Conservation (phyloP, 441 rosid genomes). For the Erodium trifolium region DNA sequence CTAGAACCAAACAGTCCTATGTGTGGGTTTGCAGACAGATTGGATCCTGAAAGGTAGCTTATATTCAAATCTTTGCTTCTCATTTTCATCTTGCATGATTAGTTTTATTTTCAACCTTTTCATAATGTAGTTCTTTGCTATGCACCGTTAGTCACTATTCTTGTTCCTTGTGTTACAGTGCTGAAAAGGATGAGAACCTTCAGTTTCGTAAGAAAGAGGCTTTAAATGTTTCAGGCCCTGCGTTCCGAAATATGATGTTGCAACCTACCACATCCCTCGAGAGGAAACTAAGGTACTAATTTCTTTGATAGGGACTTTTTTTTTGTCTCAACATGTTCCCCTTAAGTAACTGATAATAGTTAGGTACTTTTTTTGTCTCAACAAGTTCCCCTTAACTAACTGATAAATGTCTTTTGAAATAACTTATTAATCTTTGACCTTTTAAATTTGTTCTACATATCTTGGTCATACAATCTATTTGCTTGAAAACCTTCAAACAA, state of each 20-base stretch:
- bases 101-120: not conserved
- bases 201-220: slow-evolving; percentile 56
- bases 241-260: slow-evolving; percentile 67
- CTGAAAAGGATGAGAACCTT: slow-evolving; percentile 71
- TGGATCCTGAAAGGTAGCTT: slow-evolving; percentile 71
- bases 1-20: slow-evolving; percentile 98
- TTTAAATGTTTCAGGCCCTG: slow-evolving; percentile 55
- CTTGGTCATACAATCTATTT: not conserved
- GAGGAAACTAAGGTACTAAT: slow-evolving; percentile 57
- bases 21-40: slow-evolving; percentile 74
- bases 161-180: slow-evolving; percentile 41
- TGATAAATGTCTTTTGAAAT: slow-evolving; percentile 1
- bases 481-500: not conserved
- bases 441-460: not conserved
- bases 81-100: not conserved
- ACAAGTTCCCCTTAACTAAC: not conserved
- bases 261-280: slow-evolving; percentile 50
- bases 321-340: not conserved
- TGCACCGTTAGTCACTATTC: slow-evolving; percentile 13
- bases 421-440: not conserved
- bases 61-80: slow-evolving; percentile 23
- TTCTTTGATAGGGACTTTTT: slow-evolving; percentile 18
- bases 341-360: not conserved
- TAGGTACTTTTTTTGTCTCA: not conserved
- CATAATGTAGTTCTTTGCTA: slow-evolving; percentile 21